phyloP scores from a whole-genome alignment of 176 grass and related monocot species.

The Oryza meyeriana region DNA sequence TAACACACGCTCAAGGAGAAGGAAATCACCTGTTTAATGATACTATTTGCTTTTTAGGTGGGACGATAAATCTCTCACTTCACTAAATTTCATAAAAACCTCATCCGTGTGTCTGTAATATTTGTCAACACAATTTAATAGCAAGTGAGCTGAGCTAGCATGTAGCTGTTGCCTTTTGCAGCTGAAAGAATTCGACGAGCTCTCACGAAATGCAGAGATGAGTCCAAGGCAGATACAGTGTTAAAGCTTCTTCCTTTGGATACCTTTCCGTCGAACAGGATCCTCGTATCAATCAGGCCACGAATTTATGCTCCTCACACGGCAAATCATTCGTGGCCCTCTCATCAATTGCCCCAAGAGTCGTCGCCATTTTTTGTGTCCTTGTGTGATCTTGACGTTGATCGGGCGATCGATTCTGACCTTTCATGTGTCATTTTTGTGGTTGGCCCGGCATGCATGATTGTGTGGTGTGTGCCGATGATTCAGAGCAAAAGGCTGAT shows the following conservation, averaged over 20 bases:
- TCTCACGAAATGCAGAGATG: background rate
- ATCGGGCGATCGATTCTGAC: background rate
- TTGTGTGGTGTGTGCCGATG: background rate
- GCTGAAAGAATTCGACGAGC: background rate
- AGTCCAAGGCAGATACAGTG: background rate
- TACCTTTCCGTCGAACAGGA: background rate
- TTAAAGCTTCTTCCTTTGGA: background rate
- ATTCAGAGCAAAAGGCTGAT: background rate
- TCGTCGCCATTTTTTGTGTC: background rate
- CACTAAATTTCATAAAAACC: too few species aligned
- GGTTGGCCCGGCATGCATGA: background rate
- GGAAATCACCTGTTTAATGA: too few species aligned
- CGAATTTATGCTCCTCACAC: background rate
- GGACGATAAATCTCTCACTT: too few species aligned
- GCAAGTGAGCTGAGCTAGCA: too few species aligned
- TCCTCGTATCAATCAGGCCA: background rate
- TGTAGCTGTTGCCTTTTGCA: too few species aligned
- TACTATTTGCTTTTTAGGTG: too few species aligned
- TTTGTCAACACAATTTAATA: too few species aligned
- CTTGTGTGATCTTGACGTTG: background rate
- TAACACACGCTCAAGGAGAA: too few species aligned
- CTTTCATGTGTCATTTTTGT: background rate
- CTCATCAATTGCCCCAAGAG: background rate
- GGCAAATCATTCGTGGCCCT: background rate
- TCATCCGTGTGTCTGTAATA: too few species aligned